These are phyloP conservation scores for Hydrangea macrophylla DNA, from an alignment of 148 eudicot genomes.

Conservation along the genomic window DNA sequence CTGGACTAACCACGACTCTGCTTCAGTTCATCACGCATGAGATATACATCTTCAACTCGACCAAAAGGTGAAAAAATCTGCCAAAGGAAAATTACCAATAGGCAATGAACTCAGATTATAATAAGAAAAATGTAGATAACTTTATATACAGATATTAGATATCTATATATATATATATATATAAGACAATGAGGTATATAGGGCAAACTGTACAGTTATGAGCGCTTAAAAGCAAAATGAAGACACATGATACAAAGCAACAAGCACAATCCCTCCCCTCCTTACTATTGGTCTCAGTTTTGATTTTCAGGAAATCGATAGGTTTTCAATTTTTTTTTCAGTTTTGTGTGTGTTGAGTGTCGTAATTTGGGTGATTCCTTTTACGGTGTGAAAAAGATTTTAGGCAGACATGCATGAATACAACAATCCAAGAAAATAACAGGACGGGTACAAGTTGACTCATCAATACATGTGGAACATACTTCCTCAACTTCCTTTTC, in stretches of 20 bases:
- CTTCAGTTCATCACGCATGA: constrained; percentile 95
- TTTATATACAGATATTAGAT: not conserved
- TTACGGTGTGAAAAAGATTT: not conserved
- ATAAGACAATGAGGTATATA: too few relatives aligned
- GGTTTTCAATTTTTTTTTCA: too few relatives aligned
- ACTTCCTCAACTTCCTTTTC: constrained; percentile 97
- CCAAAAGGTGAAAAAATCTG: constrained; percentile 92
- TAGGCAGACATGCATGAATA: not conserved
- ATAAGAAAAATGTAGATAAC: constrained; percentile 11
- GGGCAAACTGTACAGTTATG: too few relatives aligned
- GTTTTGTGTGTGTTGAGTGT: too few relatives aligned
- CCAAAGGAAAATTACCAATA: constrained; percentile 12
- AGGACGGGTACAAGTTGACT: not conserved
- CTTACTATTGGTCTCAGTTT: not conserved
- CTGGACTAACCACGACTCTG: constrained; percentile 84
- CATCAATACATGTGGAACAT: constrained; percentile 16
- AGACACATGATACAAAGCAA: not conserved
- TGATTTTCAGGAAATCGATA: too few relatives aligned
- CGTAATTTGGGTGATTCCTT: too few relatives aligned
- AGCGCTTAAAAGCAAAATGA: not conserved
- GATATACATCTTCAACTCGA: constrained; percentile 90
- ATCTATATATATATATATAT: not conserved
- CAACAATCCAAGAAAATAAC: not conserved
- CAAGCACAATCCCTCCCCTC: too few relatives aligned
- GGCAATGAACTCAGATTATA: not conserved